Base-by-base conservation (phyloP, 2,329 filamentous ascomycete genomes). In the Saccharata proteae region DNA sequence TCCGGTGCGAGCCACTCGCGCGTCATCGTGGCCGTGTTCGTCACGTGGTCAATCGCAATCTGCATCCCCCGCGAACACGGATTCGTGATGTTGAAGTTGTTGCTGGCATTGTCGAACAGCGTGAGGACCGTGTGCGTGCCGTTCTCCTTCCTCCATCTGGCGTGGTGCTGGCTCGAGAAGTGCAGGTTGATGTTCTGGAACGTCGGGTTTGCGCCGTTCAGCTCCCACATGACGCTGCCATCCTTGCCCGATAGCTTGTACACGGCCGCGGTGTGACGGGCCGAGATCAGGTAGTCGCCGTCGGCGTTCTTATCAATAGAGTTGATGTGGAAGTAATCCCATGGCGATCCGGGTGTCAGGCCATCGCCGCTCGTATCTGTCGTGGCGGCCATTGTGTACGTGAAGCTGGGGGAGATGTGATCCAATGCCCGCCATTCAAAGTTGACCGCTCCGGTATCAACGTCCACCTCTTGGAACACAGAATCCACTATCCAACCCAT, bases 401-500 rank as follows among this genome's bases (percentile, higher is more conserved):
- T 54, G 55, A 65, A 59, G 23, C 60, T 55, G 2, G 65, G 67
- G 25, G 59, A 54, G n/a, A 71, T 55, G 45, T 74, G 65, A 35
- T 73, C 67, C 7, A 74, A 49, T 39, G 64, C 67, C 17, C 59
- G 60, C 71, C 71, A 75, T 40, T 75, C 69, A 39, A 74, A 75
- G 8, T 74, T 38, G 3, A 75, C 47, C 23, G 63, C 54, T 3
- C 69, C 68, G 3, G 65, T 72, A 15, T 64, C 56, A 24, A 71
- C 65, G 34, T 72, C 62, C 18, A 71, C 52, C 46, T 71, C 66
- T 43, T 69, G 65, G 37, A 69, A 68, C 3, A 67, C 52, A 32
- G 63, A 63, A 44, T 68, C 59, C 40, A 67, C 61, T 20, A 69
- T 45, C 61, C 62, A 69, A 2, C 63, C 64, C 37, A 67, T 52